A percentile compares a stretch with the other conserved stretches of the same genome.
These are phyloP conservation scores for Colletotrichum neosansevieriae DNA, from an alignment of 2,329 filamentous ascomycete species.

Conservation along the genomic window DNA sequence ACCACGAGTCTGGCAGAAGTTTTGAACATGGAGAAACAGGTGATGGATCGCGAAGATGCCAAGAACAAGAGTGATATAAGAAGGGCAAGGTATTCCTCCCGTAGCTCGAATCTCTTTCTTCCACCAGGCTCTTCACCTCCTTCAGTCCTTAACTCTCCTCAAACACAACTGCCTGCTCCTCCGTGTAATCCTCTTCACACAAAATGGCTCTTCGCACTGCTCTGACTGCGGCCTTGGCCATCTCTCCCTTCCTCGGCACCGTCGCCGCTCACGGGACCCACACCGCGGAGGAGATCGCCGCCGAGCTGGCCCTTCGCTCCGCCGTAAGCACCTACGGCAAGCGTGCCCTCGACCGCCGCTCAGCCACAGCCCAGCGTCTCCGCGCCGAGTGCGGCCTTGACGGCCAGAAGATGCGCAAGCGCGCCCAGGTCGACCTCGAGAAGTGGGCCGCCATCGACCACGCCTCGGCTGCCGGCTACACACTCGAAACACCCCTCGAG, in stretches of 20 bases:
- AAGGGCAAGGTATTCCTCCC: conserved; percentile 1
- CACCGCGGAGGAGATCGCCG: conserved; percentile 45
- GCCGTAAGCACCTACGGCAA: conserved; percentile 49
- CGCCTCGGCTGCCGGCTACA: conserved; percentile 46
- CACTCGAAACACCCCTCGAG: conserved; percentile 49
- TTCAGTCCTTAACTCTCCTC: conserved; percentile 7
- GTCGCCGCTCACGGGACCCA: conserved; percentile 50
- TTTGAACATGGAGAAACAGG: background rate
- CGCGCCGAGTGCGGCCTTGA: conserved; percentile 52
- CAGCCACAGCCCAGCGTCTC: conserved; percentile 52
- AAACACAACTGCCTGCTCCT: background rate
- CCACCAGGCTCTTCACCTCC: conserved; percentile 26
- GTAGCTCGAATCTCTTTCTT: background rate
- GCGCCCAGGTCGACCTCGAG: conserved; percentile 48
- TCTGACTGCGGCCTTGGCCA: conserved; percentile 29
- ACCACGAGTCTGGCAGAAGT: background rate
- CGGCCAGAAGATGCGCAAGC: conserved; percentile 49
- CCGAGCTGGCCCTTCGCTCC: conserved; percentile 50
- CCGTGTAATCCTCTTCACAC: background rate
- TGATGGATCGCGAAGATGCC: conserved; percentile 14
- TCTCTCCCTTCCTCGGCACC: conserved; percentile 42
- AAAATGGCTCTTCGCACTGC: conserved; percentile 31
- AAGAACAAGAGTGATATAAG: conserved; percentile 23
- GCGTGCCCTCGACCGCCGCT: conserved; percentile 56
- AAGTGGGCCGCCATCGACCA: conserved; percentile 51